These are phyloP conservation scores for Tylopilus plumbeoviolaceoides DNA, from an alignment of 768 basidiomycete genomes.

Conservation along the genomic window DNA sequence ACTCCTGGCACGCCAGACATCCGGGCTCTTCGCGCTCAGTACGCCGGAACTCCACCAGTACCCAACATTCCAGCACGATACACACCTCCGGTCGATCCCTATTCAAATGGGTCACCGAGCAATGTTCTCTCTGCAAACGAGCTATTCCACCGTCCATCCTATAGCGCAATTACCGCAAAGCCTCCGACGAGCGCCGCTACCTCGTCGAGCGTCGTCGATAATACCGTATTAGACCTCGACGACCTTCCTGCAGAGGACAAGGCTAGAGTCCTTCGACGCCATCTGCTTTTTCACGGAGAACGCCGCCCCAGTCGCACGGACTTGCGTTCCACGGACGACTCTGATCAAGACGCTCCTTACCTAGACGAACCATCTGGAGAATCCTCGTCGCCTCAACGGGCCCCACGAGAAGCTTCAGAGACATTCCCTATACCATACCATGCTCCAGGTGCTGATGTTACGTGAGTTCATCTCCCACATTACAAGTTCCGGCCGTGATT, in stretches of 20 bases:
- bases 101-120: constrained; percentile 10
- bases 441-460: constrained; percentile 85
- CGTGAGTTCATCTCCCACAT: constrained; percentile 53
- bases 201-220: constrained; percentile 29
- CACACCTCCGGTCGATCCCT: constrained; percentile 39
- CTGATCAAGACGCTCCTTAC: constrained; percentile 21
- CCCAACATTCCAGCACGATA: constrained; percentile 54
- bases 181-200: constrained; percentile 28
- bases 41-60: constrained; percentile 51
- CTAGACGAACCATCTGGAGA: constrained; percentile 19
- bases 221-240: constrained; percentile 42
- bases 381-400: constrained; percentile 26
- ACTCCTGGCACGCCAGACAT: constrained; percentile 66
- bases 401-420: constrained; percentile 49
- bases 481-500: constrained; percentile 14
- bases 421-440: constrained; percentile 86
- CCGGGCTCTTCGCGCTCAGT: constrained; percentile 61
- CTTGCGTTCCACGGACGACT: constrained; percentile 19
- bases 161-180: constrained; percentile 39
- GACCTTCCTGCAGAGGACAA: constrained; percentile 80
- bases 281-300: constrained; percentile 75
- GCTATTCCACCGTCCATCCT: constrained; percentile 19
- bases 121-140: constrained; percentile 8
- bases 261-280: constrained; percentile 71
- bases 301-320: constrained; percentile 30